These are phyloP conservation scores for Tremellales sp. DNA, from an alignment of 1,284 basidiomycete genomes.

Conservation along the genomic window DNA sequence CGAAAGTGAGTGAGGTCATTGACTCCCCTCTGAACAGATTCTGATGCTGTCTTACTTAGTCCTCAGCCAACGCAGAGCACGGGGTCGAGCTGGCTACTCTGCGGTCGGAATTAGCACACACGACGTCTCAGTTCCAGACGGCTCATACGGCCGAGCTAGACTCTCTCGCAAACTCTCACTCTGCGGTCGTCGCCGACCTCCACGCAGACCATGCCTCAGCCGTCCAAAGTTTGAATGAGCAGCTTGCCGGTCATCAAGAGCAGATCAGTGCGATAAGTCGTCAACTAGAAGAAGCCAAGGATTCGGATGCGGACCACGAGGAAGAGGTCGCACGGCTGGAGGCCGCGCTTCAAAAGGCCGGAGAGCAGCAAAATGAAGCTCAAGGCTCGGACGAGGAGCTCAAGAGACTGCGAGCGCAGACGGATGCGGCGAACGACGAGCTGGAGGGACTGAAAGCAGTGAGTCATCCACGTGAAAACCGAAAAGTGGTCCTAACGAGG, in stretches of 20 bases:
- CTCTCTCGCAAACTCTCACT: constrained; percentile 22
- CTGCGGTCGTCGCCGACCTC: constrained; percentile 11
- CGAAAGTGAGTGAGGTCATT: constrained; percentile 14
- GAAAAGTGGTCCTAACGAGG: not conserved
- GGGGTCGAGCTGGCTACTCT: constrained; percentile 20
- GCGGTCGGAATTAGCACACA: constrained; percentile 16
- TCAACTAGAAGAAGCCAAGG: not conserved
- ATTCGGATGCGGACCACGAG: not conserved
- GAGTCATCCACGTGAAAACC: constrained; percentile 5
- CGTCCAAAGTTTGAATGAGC: not conserved
- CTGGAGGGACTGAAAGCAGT: constrained; percentile 35
- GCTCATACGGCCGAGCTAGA: constrained; percentile 28
- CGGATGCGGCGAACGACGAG: constrained; percentile 31
- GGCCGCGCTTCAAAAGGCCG: constrained; percentile 5
- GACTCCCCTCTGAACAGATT: not conserved
- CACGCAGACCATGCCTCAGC: constrained; percentile 13
- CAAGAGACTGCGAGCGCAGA: constrained; percentile 21
- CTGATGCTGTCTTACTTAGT: constrained; percentile 5
- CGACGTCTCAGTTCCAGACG: constrained; percentile 16
- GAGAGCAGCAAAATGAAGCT: constrained; percentile 1
- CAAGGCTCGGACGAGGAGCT: constrained; percentile 13
- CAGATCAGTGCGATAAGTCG: constrained; percentile 11
- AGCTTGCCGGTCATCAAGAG: constrained; percentile 10
- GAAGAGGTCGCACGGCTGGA: not conserved
- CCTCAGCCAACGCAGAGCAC: constrained; percentile 17